Evolutionary conservation across 441 rosid genomes (phyloP), one percentile per base, ranked within the genome.

Genomic region (Metrosideros polymorpha): DNA sequence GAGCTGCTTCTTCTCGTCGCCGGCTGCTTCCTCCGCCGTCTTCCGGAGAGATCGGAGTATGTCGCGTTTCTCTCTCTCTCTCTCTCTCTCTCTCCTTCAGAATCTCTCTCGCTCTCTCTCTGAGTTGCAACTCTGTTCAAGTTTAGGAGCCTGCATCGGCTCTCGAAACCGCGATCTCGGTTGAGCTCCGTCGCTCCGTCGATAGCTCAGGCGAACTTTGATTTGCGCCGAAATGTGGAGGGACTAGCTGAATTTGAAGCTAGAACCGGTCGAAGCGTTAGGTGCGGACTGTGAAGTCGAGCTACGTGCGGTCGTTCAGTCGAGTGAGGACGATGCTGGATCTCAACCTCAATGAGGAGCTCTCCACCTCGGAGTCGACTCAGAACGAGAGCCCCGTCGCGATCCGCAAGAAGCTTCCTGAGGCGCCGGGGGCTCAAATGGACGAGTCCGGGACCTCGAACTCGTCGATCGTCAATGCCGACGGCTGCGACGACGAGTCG

Each of bases 391-490:
- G 79, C 79, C 9, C 45, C 79, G 17, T 71, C 9, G 79, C 47
- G 79, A 71, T 71, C 47, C 47, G 39, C 55, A 39, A 91, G 88
- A 90, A 91, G 86, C 87, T 86, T 71, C 88, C 91, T 3, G 94
- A 90, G 19, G 90, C 88, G 3, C 89, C 94, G 12, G 92, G 85
- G 29, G 84, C 87, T 84, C 93, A 87, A 45, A 77, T 89, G 84
- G 93, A 91, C 83, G 95, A 92, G 75, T 95, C 98, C 24, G 98
- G 92, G 76, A 95, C 98, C 66, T 96, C 99, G 29, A 96, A 94
- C 87, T 96, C 99, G 45, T 96, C 98, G 2, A 86, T 96, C 63
- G 95, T 95, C 89, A 97, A 94, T 94, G 98, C 94, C 9, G 98
- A 96, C 83, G 94, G 88, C 12, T 90, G 87, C 35, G 91, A 92